Percentiles rank a stretch among this genome's conserved stretches.
These are phyloP conservation scores for Umbelopsis vinacea DNA, from an alignment of 192 early-diverging fungal genomes.

Conservation along the genomic window DNA sequence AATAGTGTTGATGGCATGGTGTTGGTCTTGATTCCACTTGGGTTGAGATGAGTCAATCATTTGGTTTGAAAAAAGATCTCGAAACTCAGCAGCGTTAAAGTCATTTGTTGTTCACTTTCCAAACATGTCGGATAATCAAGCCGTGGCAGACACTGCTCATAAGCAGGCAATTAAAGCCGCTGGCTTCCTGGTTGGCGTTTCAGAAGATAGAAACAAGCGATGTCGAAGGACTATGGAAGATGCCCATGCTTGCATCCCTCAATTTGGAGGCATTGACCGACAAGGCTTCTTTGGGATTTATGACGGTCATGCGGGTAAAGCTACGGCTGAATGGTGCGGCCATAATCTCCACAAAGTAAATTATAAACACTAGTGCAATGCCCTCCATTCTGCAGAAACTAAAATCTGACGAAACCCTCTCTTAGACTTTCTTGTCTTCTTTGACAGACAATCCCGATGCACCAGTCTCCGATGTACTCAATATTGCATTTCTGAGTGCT, in stretches of 20 bases:
- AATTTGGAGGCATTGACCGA: conserved; percentile 79
- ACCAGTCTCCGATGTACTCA: conserved; percentile 80
- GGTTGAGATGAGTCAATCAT: conserved; percentile 1
- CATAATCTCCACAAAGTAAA: conserved; percentile 79
- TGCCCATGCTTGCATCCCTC: conserved; percentile 84
- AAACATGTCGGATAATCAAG: conserved; percentile 22
- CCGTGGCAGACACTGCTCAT: conserved; percentile 8
- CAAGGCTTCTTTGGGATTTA: conserved; percentile 94
- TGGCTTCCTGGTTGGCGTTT: conserved; percentile 70
- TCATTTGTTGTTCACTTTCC: conserved; percentile 21
- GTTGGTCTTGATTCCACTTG: background rate
- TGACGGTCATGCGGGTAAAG: conserved; percentile 96
- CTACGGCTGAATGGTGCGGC: conserved; percentile 96
- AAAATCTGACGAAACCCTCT: background rate
- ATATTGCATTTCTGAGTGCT: conserved; percentile 79
- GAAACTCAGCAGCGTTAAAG: conserved; percentile 10
- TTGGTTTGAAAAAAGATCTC: conserved; percentile 3
- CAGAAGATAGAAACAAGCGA: conserved; percentile 88
- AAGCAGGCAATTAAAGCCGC: conserved; percentile 26
- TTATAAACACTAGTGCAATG: background rate
- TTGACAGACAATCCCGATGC: conserved; percentile 54
- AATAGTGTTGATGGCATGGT: background rate
- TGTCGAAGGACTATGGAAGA: conserved; percentile 98
- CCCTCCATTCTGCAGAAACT: too few relatives aligned
- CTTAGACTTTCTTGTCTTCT: conserved; percentile 70